Conservation (phyloP, 2,329 filamentous ascomycete species). For the Davidsoniella eucalypti region DNA sequence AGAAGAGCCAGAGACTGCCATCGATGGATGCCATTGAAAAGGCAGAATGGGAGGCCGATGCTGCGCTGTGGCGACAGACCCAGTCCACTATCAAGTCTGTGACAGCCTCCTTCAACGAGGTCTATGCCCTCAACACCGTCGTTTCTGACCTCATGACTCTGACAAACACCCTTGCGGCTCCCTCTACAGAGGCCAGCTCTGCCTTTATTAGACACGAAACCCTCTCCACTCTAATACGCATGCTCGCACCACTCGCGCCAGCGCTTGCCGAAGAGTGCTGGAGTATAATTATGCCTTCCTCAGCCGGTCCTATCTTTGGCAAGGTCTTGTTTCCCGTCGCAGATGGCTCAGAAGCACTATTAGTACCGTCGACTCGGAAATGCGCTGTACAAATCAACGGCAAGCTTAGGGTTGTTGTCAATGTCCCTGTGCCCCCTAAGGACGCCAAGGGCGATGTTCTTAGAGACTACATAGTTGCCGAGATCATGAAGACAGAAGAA, state of each 20-base stretch:
- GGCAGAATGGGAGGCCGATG: slow-evolving; percentile 29
- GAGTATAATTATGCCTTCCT: slow-evolving; percentile 34
- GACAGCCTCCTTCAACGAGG: slow-evolving; percentile 49
- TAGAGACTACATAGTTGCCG: slow-evolving; percentile 42
- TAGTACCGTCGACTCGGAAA: slow-evolving; percentile 25
- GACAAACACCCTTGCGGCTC: slow-evolving; percentile 48
- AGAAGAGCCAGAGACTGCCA: slow-evolving; percentile 17
- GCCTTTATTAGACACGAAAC: slow-evolving; percentile 31
- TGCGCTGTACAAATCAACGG: slow-evolving; percentile 68
- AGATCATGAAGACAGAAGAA: slow-evolving; percentile 44
- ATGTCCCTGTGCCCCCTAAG: slow-evolving; percentile 36
- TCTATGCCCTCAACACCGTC: slow-evolving; percentile 67
- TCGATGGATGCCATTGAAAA: slow-evolving; percentile 21
- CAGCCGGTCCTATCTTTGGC: slow-evolving; percentile 24
- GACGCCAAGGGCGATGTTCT: slow-evolving; percentile 23
- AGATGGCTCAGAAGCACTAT: slow-evolving; percentile 26
- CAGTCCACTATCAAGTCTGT: slow-evolving; percentile 53
- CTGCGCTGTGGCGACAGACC: slow-evolving; percentile 43
- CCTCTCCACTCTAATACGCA: slow-evolving; percentile 41
- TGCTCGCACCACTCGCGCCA: slow-evolving; percentile 67
- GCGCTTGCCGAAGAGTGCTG: slow-evolving; percentile 72
- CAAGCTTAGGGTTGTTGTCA: slow-evolving; percentile 52
- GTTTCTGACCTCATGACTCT: slow-evolving; percentile 71
- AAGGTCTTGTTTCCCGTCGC: slow-evolving; percentile 40
- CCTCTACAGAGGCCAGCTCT: slow-evolving; percentile 17